Evolutionary conservation across 305 asterid genomes (phyloP).

Genomic region (Fraxinus latifolia): DNA sequence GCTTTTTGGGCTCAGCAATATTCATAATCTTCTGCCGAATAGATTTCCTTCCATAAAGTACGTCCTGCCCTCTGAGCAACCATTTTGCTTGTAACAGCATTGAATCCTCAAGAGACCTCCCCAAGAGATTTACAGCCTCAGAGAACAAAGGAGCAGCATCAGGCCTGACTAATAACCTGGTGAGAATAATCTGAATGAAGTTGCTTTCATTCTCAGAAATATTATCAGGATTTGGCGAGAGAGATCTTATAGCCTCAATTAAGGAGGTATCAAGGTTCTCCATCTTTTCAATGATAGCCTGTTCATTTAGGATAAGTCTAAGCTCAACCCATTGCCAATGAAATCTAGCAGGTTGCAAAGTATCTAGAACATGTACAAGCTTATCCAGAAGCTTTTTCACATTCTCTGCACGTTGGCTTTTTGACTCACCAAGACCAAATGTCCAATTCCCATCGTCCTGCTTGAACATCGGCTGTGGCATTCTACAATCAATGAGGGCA

Average conservation of each 20-base stretch:
- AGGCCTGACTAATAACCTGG: constrained; percentile 90
- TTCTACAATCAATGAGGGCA: constrained; percentile 78
- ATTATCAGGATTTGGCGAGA: constrained; percentile 72
- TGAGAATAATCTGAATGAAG: constrained; percentile 80
- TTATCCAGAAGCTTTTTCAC: constrained; percentile 63
- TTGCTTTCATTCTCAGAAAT: constrained; percentile 84
- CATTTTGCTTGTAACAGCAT: constrained; percentile 95
- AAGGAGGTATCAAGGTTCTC: constrained; percentile 64
- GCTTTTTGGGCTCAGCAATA: constrained; percentile 74
- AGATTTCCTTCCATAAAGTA: constrained; percentile 89
- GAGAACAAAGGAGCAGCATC: constrained; percentile 97
- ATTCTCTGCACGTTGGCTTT: constrained; percentile 59
- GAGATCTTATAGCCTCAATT: constrained; percentile 72
- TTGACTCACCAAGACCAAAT: constrained; percentile 59
- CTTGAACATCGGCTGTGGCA: constrained; percentile 50
- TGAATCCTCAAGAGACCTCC: constrained; percentile 90
- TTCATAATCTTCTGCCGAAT: constrained; percentile 77
- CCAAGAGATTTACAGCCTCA: constrained; percentile 80
- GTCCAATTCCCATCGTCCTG: constrained; percentile 54
- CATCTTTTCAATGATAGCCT: constrained; percentile 80
- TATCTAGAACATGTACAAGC: constrained; percentile 78
- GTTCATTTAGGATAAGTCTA: constrained; percentile 85
- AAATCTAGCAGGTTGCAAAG: constrained; percentile 93
- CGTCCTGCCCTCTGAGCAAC: constrained; percentile 88
- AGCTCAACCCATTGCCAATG: constrained; percentile 99